Evolutionary conservation across 257 asterid species (phyloP).

Genomic region (Nicotiana knightiana): DNA sequence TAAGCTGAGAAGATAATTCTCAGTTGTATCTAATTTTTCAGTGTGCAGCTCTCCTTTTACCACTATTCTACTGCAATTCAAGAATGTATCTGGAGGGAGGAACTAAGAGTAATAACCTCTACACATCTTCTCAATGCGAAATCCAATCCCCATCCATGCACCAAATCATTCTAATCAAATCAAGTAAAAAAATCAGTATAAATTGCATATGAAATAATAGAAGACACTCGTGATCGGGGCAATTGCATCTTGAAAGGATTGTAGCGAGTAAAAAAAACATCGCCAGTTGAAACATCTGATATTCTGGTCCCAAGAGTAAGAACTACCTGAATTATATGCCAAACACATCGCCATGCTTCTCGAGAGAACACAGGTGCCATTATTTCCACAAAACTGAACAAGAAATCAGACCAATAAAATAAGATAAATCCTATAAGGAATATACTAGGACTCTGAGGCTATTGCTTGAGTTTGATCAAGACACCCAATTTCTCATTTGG

Average conservation of each 20-base stretch:
- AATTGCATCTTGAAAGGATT: neutral
- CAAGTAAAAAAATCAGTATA: neutral
- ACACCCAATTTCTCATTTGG: neutral
- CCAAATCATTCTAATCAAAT: slow-evolving; percentile 62
- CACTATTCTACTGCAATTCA: neutral
- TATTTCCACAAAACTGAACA: slow-evolving; percentile 75
- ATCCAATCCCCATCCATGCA: slow-evolving; percentile 98
- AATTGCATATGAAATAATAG: neutral
- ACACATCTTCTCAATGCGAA: slow-evolving; percentile 82
- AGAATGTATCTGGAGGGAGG: slow-evolving; percentile 21
- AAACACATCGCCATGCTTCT: slow-evolving; percentile 88
- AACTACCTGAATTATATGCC: slow-evolving; percentile 91
- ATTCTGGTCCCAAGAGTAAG: neutral
- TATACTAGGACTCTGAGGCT: neutral
- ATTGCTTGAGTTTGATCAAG: neutral
- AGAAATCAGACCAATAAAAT: neutral
- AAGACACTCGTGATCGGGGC: neutral
- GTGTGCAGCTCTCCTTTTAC: neutral
- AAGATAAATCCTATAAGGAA: neutral
- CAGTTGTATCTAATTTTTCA: neutral
- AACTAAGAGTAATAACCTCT: slow-evolving; percentile 51
- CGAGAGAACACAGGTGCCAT: slow-evolving; percentile 96
- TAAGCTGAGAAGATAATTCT: neutral
- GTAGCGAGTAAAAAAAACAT: neutral
- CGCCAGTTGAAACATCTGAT: neutral